Evolutionary conservation across 1,284 basidiomycete genomes (phyloP), one percentile per base, ranked within the genome.

Genomic region (Cerrena zonata): DNA sequence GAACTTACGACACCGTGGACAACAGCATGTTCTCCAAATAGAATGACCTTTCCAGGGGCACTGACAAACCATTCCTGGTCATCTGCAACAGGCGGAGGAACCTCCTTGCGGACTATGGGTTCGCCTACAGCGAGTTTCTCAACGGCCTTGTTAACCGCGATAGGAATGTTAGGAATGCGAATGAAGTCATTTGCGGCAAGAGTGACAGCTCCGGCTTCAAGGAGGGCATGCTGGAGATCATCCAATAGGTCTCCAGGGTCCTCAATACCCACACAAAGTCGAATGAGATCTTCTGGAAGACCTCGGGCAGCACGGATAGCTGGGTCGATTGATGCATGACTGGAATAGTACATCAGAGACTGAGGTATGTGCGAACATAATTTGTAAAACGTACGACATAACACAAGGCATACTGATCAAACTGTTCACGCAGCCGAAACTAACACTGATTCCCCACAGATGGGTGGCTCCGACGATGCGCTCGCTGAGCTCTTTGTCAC

Each of bases 401-500:
- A 94, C 85, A 69, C 96, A 99, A 41, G 96, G 96, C 96, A 99
- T 99, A 60, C 91, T 94, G 71, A 99, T 99, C 65, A 99, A 72
- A 64, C 89, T 93, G 76, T 99, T 99, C 60, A 99, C 94, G 59
- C 92, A 94, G 26, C 96, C 96, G 66, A 99, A 99, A 61, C 91
- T 94, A 60, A 99, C 96, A 56, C 89, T 93, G 64, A 99, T 97
- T 27, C 95, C 93, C 94, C 95, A 99, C 26, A 99, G 74, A 45
- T 92, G 79, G 7, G 95, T 91, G 1, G 86, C 89, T 4, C 89
- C 94, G 7, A 99, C 94, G 55, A 99, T 91, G 53, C 87, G 81
- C 70, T 98, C 94, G 63, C 91, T 94, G 52, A 97, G 68, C 49
- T 80, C 83, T 65, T 93, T 94, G 73, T 94, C 89, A 21, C 88